phyloP scores from a whole-genome alignment of 179 eudicot species.

The Sideroxylon spinosum region DNA sequence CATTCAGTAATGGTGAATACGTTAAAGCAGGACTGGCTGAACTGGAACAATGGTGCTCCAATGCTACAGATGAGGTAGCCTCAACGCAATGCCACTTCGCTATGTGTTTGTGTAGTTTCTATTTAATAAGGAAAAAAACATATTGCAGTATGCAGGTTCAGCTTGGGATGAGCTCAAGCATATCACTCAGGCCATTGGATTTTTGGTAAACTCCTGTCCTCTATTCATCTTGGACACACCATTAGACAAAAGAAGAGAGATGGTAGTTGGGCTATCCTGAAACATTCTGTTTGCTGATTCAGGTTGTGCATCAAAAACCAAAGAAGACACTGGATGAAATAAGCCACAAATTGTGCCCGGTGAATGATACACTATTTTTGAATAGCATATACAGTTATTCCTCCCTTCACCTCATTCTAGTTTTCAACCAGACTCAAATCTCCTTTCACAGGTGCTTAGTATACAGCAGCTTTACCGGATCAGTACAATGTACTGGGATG shows the following conservation, averaged over 20 bases:
- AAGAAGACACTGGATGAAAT: constrained; percentile 85
- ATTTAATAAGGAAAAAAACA: constrained; percentile 23
- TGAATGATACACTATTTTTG: constrained; percentile 33
- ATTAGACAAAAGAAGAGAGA: background rate
- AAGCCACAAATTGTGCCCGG: constrained; percentile 78
- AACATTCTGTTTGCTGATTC: constrained; percentile 13
- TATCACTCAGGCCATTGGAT: constrained; percentile 87
- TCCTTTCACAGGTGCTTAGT: constrained; percentile 59
- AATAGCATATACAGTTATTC: background rate
- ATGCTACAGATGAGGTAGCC: constrained; percentile 81
- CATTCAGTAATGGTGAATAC: constrained; percentile 92
- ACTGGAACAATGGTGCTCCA: constrained; percentile 76
- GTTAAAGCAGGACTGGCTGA: constrained; percentile 91
- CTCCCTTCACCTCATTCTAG: background rate
- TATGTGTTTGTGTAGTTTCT: background rate
- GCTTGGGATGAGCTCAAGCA: constrained; percentile 93
- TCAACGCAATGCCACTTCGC: constrained; percentile 7
- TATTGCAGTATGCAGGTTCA: constrained; percentile 81
- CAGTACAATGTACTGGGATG: constrained; percentile 99
- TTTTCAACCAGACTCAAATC: constrained; percentile 18
- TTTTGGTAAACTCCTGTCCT: constrained; percentile 43
- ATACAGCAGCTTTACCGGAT: constrained; percentile 90
- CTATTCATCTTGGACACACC: background rate
- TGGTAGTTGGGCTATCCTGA: background rate
- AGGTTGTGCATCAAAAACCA: constrained; percentile 93